These are phyloP conservation scores for Leccinum griseonigrum DNA, from an alignment of 1,284 basidiomycete species.

Conservation along the genomic window DNA sequence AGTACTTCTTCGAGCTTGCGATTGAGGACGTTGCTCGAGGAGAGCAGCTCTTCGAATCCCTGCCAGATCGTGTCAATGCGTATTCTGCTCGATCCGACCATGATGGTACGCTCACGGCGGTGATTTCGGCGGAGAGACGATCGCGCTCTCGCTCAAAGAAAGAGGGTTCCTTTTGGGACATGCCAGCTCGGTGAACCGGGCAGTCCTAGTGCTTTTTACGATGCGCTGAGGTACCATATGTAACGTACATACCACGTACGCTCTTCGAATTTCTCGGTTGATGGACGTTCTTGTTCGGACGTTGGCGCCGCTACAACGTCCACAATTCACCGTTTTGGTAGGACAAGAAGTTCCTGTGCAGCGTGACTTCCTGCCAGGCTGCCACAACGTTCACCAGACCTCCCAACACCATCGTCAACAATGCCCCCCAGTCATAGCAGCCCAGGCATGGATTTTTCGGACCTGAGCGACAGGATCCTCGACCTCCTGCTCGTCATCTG, in stretches of 20 bases:
- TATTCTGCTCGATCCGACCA: neutral
- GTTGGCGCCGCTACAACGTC: neutral
- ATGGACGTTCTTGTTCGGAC: neutral
- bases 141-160: slow-evolving; percentile 82
- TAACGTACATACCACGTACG: neutral
- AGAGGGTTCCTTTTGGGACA: slow-evolving; percentile 46
- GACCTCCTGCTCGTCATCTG: slow-evolving; percentile 17
- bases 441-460: slow-evolving; percentile 23
- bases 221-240: neutral
- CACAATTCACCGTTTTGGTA: neutral
- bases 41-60: slow-evolving; percentile 89
- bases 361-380: neutral
- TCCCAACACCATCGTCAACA: neutral
- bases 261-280: neutral
- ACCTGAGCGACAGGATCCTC: slow-evolving; percentile 14
- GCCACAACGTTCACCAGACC: neutral
- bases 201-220: neutral
- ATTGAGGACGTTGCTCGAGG: slow-evolving; percentile 86
- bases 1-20: slow-evolving; percentile 90
- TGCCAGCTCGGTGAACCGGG: slow-evolving; percentile 11
- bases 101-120: slow-evolving; percentile 48
- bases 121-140: slow-evolving; percentile 68
- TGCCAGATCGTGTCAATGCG: slow-evolving; percentile 33
- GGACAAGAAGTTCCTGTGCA: neutral
- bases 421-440: slow-evolving; percentile 19